These are phyloP conservation scores for Xanthoparmelia taractica DNA, from an alignment of 495 filamentous ascomycete species.

Conservation along the genomic window DNA sequence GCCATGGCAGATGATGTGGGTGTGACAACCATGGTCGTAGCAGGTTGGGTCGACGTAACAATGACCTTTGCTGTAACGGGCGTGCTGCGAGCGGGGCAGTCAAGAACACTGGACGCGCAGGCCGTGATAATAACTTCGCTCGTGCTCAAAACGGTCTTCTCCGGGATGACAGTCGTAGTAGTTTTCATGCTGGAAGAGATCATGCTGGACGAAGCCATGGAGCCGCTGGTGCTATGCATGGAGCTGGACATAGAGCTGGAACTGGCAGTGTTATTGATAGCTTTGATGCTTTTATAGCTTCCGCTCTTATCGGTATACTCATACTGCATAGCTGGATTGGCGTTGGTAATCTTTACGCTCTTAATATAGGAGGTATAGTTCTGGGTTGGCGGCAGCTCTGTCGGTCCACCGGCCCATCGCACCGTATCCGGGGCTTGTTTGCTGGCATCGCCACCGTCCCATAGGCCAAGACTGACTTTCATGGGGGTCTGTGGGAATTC, in stretches of 20 bases:
- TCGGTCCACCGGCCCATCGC: constrained; percentile 29
- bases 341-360: constrained; percentile 36
- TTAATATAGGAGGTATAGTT: constrained; percentile 66
- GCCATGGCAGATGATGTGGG: not conserved
- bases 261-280: constrained; percentile 12
- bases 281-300: constrained; percentile 33
- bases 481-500: constrained; percentile 90
- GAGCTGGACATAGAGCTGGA: constrained; percentile 6
- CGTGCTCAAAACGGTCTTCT: not conserved
- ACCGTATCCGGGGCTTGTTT: constrained; percentile 37
- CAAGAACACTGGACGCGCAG: not conserved
- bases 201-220: not conserved
- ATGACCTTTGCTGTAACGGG: not conserved
- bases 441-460: constrained; percentile 68
- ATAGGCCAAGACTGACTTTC: constrained; percentile 72
- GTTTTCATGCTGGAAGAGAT: not conserved
- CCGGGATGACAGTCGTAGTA: constrained; percentile 1
- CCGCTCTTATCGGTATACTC: constrained; percentile 36
- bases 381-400: constrained; percentile 38
- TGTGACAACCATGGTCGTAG: not conserved
- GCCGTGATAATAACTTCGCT: not conserved
- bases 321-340: constrained; percentile 34
- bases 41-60: not conserved
- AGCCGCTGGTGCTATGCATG: not conserved
- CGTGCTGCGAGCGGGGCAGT: constrained; percentile 4